Base-by-base conservation (phyloP, 352 stramenopile genomes). In the Thalassiosira hispida region DNA sequence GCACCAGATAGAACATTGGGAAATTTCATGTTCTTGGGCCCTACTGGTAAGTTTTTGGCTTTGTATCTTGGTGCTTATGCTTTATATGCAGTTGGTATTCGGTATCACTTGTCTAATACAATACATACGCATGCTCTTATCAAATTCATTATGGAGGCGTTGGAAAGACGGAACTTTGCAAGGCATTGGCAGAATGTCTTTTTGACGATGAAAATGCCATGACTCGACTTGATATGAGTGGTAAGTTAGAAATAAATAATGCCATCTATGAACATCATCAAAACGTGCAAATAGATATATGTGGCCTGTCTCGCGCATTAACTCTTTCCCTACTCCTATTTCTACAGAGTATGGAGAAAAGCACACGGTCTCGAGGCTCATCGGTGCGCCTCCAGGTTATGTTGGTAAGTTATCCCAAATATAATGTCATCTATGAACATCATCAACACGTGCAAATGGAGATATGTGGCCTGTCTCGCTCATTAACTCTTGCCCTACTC, bases 141-240 rank as follows among this genome's bases (percentile, higher is more conserved):
- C n/a, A n/a, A n/a, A 42, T n/a, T 51, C n/a, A 6, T 52, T 11
- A 22, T 27, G 23, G 6, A 53, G 84, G 81, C 18, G 81, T 90
- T 44, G 86, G 89, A 63, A 99, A 99, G 85, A 99, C 97, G 16
- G 96, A 98, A 78, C 81, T 98, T 25, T 97, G 93, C 61, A 99
- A 99, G 84, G 92, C 95, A 0, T 80, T 99, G 18, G 96, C 95
- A 5, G 87, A 96, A 27, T 97, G 97, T 75, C 88, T 99, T 8
- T 99, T 99, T 87, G 96, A 99, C 69, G 93, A 94, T 29, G 94
- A 97, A 12, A 91, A 96, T 69, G 96, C 95, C 0, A 95, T 99
- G 76, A 98, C 96, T 14, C 89, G 96, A 20, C 97, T 99, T 52
- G 96, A 99, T 81, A 98, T 98, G 96, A 98, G 94, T 31, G 96